Percentiles rank a stretch among this genome's conserved stretches.
Conservation (phyloP, 805 yeast genomes). For the Wickerhamiella musiphila region DNA sequence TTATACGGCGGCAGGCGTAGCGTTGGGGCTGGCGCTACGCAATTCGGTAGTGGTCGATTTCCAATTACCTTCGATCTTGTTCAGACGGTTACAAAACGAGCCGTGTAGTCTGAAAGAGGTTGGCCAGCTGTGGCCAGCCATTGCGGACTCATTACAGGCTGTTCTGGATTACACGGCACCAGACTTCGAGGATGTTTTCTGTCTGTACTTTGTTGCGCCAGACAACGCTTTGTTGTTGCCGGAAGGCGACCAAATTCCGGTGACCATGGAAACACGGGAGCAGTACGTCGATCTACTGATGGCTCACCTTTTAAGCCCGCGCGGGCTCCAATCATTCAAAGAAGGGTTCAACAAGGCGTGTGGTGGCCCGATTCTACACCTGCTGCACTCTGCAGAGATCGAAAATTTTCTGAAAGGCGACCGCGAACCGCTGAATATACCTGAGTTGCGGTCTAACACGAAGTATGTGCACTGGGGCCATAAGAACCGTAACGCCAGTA, state of each 20-base stretch:
- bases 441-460: conserved; percentile 51
- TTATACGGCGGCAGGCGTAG: conserved; percentile 67
- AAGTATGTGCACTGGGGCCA: conserved; percentile 50
- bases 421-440: conserved; percentile 50
- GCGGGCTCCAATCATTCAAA: conserved; percentile 35
- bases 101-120: conserved; percentile 48
- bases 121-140: conserved; percentile 47
- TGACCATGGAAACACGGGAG: conserved; percentile 39
- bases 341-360: conserved; percentile 62
- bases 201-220: conserved; percentile 48
- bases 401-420: conserved; percentile 66
- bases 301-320: conserved; percentile 39
- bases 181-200: conserved; percentile 32
- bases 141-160: conserved; percentile 34
- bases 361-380: conserved; percentile 61
- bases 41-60: conserved; percentile 77
- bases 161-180: conserved; percentile 28
- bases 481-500: conserved; percentile 17
- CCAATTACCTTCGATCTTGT: conserved; percentile 56
- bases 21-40: conserved; percentile 77
- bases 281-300: conserved; percentile 48
- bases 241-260: conserved; percentile 38
- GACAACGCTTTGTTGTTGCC: conserved; percentile 41
- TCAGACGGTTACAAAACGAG: conserved; percentile 48
- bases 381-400: conserved; percentile 70